phyloP scores from a whole-genome alignment of 345 rosid species.

The Firmiana major region DNA sequence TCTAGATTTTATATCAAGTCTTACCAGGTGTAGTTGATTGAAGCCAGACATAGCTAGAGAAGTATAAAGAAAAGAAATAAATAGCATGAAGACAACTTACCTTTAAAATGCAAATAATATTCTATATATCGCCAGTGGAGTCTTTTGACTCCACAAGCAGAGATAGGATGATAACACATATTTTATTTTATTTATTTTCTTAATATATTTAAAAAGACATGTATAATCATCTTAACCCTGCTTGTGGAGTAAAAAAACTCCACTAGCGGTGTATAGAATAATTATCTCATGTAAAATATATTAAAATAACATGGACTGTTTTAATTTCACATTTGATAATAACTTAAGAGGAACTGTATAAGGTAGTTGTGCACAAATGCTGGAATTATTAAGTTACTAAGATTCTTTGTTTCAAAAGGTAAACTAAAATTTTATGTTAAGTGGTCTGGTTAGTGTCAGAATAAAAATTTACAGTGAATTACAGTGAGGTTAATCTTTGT shows the following conservation, averaged over 20 bases:
- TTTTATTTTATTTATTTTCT: too few relatives aligned
- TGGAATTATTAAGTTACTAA: background rate
- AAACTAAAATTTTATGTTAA: background rate
- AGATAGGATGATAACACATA: too few relatives aligned
- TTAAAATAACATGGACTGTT: background rate
- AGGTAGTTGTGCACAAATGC: background rate
- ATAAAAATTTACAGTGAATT: background rate
- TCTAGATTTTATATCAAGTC: background rate
- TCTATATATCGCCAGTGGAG: too few relatives aligned
- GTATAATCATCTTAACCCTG: too few relatives aligned
- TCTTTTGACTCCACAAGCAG: too few relatives aligned
- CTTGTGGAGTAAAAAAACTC: too few relatives aligned
- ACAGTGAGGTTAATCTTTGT: background rate
- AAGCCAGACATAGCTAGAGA: background rate
- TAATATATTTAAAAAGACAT: too few relatives aligned
- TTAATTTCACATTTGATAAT: background rate
- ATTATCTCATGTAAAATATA: background rate
- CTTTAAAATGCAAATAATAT: background rate
- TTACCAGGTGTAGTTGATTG: background rate
- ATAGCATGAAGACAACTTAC: background rate
- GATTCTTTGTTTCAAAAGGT: background rate
- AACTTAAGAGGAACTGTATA: background rate
- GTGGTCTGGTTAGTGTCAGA: background rate
- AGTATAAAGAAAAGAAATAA: background rate
- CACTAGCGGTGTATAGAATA: too few relatives aligned